Conservation (phyloP, 164 flowering plant genomes). For the Buxus sempervirens region DNA sequence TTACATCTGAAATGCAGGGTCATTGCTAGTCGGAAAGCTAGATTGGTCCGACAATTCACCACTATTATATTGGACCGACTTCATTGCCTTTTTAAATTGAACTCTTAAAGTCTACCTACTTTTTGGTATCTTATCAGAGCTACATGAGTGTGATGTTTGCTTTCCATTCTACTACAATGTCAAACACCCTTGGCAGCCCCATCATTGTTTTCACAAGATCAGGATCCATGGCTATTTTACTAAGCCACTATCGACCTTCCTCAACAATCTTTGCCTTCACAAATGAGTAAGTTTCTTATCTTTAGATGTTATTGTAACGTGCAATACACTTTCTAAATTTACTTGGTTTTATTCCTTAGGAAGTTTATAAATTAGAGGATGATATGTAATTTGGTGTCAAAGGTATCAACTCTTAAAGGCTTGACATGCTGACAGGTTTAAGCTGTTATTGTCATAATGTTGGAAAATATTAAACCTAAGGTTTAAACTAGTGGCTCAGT, state of each 20-base stretch:
- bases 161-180: constrained; percentile 87
- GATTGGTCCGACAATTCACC: too few relatives aligned
- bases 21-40: too few relatives aligned
- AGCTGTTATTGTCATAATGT: too few relatives aligned
- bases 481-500: neutral
- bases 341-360: neutral
- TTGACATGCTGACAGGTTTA: too few relatives aligned
- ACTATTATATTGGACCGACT: too few relatives aligned
- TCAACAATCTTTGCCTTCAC: constrained; percentile 92
- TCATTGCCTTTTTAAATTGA: too few relatives aligned
- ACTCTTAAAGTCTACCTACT: too few relatives aligned
- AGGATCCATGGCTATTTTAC: constrained; percentile 83
- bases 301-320: neutral
- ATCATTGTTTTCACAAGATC: constrained; percentile 94
- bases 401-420: too few relatives aligned
- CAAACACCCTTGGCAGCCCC: constrained; percentile 83
- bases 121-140: constrained; percentile 40
- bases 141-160: constrained; percentile 97
- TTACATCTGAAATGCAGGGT: too few relatives aligned
- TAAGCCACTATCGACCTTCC: constrained; percentile 85
- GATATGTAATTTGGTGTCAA: neutral
- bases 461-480: too few relatives aligned
- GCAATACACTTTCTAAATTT: neutral
- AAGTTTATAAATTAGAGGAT: neutral
- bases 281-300: constrained; percentile 60